Evolutionary conservation across 805 yeast genomes (phyloP).

Genomic region (Yarrowia phangngaensis): DNA sequence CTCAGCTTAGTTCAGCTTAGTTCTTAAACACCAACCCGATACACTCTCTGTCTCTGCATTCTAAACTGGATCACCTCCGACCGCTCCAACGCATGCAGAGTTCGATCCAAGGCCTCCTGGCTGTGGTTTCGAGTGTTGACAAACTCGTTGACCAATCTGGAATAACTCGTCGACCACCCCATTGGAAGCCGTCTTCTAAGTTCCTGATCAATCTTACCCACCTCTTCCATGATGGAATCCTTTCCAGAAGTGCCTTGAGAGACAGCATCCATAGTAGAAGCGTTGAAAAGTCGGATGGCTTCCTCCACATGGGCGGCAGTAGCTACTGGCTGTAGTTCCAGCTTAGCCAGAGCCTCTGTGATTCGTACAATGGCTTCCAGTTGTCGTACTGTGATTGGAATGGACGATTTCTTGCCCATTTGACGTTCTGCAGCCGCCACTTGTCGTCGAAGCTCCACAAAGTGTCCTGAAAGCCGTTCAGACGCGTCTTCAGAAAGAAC

Average conservation of each 20-base stretch:
- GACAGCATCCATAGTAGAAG: slow-evolving; percentile 97
- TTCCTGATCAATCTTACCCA: slow-evolving; percentile 75
- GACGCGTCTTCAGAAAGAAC: slow-evolving; percentile 83
- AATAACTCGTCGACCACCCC: slow-evolving; percentile 92
- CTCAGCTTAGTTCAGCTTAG: no score
- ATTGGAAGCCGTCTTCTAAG: slow-evolving; percentile 86
- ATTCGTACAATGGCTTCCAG: slow-evolving; percentile 96
- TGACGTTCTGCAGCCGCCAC: slow-evolving; percentile 76
- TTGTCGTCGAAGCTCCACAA: slow-evolving; percentile 81
- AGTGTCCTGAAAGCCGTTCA: slow-evolving; percentile 84
- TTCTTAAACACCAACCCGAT: slow-evolving; percentile 65
- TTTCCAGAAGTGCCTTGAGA: slow-evolving; percentile 53
- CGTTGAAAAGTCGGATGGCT: slow-evolving; percentile 88
- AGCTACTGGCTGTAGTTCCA: slow-evolving; percentile 78
- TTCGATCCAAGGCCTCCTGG: slow-evolving; percentile 73
- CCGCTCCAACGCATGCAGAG: slow-evolving; percentile 74
- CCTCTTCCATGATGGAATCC: slow-evolving; percentile 63
- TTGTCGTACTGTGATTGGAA: slow-evolving; percentile 97
- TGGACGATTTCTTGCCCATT: slow-evolving; percentile 84
- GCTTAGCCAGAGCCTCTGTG: slow-evolving; percentile 87
- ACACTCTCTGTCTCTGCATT: slow-evolving; percentile 77
- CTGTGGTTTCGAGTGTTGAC: slow-evolving; percentile 46
- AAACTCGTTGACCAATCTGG: slow-evolving; percentile 77
- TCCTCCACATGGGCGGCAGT: slow-evolving; percentile 88
- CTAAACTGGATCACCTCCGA: slow-evolving; percentile 84